Conservation (phyloP, 805 yeast species). For the Saturnispora galanensis region DNA sequence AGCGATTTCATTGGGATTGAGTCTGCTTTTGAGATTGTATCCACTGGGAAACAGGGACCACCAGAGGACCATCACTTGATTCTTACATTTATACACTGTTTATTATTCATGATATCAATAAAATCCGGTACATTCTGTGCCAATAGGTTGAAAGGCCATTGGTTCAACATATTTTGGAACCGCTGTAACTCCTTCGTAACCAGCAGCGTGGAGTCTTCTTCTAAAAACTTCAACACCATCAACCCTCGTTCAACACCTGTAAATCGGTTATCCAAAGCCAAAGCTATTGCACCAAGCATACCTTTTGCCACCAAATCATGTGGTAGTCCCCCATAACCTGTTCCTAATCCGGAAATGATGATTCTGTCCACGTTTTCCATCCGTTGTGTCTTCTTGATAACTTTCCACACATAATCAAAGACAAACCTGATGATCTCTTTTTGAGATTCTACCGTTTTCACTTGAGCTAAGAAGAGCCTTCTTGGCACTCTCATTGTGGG, state of each 20-base stretch:
- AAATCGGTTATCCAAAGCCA: neutral
- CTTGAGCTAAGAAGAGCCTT: constrained; percentile 7
- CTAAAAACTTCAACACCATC: constrained; percentile 18
- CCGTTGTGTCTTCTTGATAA: constrained; percentile 19
- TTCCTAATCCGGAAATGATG: constrained; percentile 31
- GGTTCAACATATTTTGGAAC: neutral
- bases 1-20: constrained; percentile 16
- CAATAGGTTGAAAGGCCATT: constrained; percentile 4
- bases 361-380: constrained; percentile 5
- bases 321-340: constrained; percentile 32
- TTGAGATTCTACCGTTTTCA: neutral
- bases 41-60: constrained; percentile 2
- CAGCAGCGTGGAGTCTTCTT: constrained; percentile 16
- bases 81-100: neutral
- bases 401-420: constrained; percentile 32
- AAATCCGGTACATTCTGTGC: constrained; percentile 8
- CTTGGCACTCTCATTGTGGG: constrained; percentile 34
- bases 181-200: constrained; percentile 5
- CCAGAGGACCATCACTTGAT: neutral
- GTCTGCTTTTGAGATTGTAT: constrained; percentile 18
- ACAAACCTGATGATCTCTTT: constrained; percentile 16
- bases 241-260: constrained; percentile 17
- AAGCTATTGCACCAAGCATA: constrained; percentile 28
- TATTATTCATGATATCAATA: neutral
- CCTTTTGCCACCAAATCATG: constrained; percentile 24